Evolutionary conservation across 208 protist genomes (phyloP).

Genomic region (Wallacemonas sp.): DNA sequence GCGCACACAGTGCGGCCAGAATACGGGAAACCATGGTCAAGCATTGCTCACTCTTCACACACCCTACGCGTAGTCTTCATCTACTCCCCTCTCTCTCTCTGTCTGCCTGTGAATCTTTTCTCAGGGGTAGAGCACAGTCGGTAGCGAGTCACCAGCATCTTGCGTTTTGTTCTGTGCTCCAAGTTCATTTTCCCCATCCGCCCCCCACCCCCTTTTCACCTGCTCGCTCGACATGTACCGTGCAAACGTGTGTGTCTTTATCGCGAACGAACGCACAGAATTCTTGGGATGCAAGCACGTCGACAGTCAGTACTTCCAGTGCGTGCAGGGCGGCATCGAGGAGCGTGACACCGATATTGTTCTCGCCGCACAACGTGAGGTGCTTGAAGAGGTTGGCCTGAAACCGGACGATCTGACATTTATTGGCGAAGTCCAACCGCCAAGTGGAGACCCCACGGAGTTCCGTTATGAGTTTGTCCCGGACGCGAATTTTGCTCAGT

Average conservation of each 20-base stretch:
- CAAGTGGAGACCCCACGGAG: constrained; percentile 54
- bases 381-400: constrained; percentile 79
- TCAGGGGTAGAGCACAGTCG: no score
- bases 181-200: not conserved
- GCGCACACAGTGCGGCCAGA: no score
- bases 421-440: constrained; percentile 68
- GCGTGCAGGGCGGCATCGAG: constrained; percentile 83
- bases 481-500: constrained; percentile 59
- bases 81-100: not conserved
- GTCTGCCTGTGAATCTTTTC: not conserved
- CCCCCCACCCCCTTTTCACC: not conserved
- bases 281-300: constrained; percentile 71
- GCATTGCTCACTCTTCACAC: no score
- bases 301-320: constrained; percentile 44
- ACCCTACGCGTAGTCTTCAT: no score
- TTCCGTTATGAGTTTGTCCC: constrained; percentile 60
- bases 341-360: constrained; percentile 48
- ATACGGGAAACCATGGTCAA: no score
- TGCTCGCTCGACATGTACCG: constrained; percentile 54
- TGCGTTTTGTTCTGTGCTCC: not conserved
- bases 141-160: not conserved
- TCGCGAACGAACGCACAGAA: constrained; percentile 73
- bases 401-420: constrained; percentile 44
- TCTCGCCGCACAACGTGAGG: constrained; percentile 60
- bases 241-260: constrained; percentile 71